Conservation (phyloP, 208 protist species). For the Wallacemonas rigidus region DNA sequence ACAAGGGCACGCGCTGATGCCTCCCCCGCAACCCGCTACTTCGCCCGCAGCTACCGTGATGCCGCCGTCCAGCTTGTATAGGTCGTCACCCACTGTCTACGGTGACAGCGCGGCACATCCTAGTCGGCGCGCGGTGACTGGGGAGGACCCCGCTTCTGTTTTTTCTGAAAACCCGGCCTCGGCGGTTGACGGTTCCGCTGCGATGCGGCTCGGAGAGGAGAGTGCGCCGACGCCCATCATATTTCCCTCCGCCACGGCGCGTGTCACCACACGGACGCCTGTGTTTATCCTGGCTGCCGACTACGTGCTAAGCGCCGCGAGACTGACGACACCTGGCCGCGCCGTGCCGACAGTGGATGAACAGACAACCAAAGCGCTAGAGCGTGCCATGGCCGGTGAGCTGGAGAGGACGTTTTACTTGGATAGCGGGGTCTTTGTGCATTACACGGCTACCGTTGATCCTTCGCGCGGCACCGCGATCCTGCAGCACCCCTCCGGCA, state of each 20-base stretch:
- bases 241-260: constrained; percentile 35
- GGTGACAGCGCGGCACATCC: too few relatives aligned
- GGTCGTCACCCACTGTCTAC: too few relatives aligned
- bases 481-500: background rate
- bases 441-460: constrained; percentile 10
- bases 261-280: constrained; percentile 55
- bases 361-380: constrained; percentile 24
- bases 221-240: constrained; percentile 52
- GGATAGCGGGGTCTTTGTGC: constrained; percentile 10
- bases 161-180: background rate
- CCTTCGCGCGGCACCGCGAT: constrained; percentile 10
- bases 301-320: constrained; percentile 26
- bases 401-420: constrained; percentile 12
- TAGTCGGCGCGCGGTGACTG: too few relatives aligned
- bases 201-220: background rate
- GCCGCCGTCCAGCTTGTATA: too few relatives aligned
- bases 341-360: constrained; percentile 23
- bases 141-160: background rate
- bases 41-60: background rate
- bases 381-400: constrained; percentile 32
- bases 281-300: constrained; percentile 46
- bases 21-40: background rate
- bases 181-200: too few relatives aligned
- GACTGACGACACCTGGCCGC: constrained; percentile 7
- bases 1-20: background rate